Evolutionary conservation across 164 flowering plant species (phyloP).

Genomic region (Warburgia ugandensis): DNA sequence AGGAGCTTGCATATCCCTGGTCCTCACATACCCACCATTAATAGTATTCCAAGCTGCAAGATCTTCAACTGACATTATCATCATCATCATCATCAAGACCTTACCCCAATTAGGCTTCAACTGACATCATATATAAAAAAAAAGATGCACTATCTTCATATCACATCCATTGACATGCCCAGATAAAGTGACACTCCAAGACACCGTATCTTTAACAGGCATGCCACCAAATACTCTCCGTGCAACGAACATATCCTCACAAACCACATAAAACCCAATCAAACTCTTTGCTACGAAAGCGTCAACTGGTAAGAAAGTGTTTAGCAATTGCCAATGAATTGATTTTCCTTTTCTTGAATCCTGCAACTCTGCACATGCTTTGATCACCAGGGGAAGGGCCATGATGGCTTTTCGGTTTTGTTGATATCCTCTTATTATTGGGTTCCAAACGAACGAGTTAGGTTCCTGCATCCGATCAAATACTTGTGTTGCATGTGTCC

Average conservation of each 20-base stretch:
- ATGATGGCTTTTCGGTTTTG: conserved; percentile 24
- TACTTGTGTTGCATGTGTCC: conserved; percentile 18
- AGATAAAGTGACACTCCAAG: conserved; percentile 48
- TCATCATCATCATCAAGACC: too few relatives aligned
- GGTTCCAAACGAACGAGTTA: conserved; percentile 14
- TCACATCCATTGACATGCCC: conserved; percentile 15
- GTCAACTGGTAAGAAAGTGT: not conserved
- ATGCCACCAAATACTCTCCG: conserved; percentile 3
- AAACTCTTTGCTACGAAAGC: conserved; percentile 6
- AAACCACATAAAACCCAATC: conserved; percentile 10
- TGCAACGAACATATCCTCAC: conserved; percentile 27
- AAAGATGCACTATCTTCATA: conserved; percentile 4
- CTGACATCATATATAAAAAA: too few relatives aligned
- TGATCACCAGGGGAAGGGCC: conserved; percentile 21
- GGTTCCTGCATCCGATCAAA: conserved; percentile 9
- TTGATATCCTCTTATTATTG: conserved; percentile 12
- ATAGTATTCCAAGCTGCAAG: conserved; percentile 22
- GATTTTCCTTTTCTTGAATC: conserved; percentile 1
- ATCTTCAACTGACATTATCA: conserved; percentile 19
- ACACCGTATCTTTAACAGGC: conserved; percentile 33
- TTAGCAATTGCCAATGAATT: conserved; percentile 8
- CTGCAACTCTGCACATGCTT: conserved; percentile 3
- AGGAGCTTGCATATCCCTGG: conserved; percentile 30
- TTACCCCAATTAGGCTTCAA: too few relatives aligned
- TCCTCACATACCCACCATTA: conserved; percentile 49